These are phyloP conservation scores for Inonotus hispidus DNA, from an alignment of 1,284 basidiomycete genomes.

Conservation along the genomic window DNA sequence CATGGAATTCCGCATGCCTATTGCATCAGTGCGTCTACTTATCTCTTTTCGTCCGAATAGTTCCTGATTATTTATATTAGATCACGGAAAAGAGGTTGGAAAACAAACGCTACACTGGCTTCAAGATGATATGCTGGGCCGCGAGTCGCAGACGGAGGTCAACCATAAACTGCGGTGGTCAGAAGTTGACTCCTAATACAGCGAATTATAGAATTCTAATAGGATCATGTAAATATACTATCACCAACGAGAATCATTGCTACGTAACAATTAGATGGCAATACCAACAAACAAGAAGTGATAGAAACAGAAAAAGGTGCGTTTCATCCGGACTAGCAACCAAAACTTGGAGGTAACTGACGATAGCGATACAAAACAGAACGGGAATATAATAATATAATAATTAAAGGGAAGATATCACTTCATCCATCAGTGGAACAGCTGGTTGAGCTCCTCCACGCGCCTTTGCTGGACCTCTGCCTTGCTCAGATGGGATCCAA, in stretches of 20 bases:
- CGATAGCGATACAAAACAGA: neutral
- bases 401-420: neutral
- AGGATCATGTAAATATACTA: too few relatives aligned
- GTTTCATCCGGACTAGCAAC: neutral
- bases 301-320: neutral
- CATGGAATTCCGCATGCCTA: constrained; percentile 55
- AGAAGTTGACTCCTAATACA: neutral
- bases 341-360: neutral
- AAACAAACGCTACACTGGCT: constrained; percentile 47
- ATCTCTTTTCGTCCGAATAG: neutral
- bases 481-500: constrained; percentile 77
- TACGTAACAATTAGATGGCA: too few relatives aligned
- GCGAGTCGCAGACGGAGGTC: neutral
- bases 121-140: constrained; percentile 20
- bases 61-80: constrained; percentile 26
- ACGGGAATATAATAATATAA: neutral
- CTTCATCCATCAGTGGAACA: constrained; percentile 40
- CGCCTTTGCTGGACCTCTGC: constrained; percentile 79
- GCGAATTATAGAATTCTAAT: neutral
- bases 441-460: constrained; percentile 73
- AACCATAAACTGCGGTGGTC: neutral
- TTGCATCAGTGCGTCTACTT: constrained; percentile 46
- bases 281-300: neutral
- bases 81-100: constrained; percentile 46
- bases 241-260: too few relatives aligned